These are phyloP conservation scores for Pichia sp. DNA, from an alignment of 1,139 yeast genomes.

Conservation along the genomic window DNA sequence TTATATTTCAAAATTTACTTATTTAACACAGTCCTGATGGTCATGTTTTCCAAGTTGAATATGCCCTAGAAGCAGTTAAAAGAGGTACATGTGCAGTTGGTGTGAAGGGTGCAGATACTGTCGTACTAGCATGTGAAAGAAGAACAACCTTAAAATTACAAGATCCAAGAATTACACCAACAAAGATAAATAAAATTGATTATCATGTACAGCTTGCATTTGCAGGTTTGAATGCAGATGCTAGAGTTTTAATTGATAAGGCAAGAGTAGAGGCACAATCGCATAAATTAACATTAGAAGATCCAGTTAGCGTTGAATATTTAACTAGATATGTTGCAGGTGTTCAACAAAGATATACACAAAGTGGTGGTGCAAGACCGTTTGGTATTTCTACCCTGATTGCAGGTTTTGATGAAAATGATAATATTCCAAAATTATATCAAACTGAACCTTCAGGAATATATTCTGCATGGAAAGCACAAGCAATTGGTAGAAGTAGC, in stretches of 20 bases:
- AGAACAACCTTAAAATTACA: conserved; percentile 91
- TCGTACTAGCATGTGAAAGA: conserved; percentile 94
- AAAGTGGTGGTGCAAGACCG: conserved; percentile 94
- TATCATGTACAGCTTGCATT: conserved; percentile 87
- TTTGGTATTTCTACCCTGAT: conserved; percentile 91
- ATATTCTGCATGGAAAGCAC: conserved; percentile 98
- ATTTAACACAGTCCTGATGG: conserved; percentile 81
- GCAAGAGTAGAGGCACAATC: conserved; percentile 97
- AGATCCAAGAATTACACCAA: conserved; percentile 93
- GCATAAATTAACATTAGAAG: conserved; percentile 89
- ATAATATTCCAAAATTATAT: conserved; percentile 71
- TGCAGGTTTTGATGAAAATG: conserved; percentile 92
- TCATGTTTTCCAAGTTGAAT: conserved; percentile 97
- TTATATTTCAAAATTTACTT: not conserved
- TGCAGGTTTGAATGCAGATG: conserved; percentile 98
- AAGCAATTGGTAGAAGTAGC: conserved; percentile 91
- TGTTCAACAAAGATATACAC: conserved; percentile 95
- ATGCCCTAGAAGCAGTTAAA: conserved; percentile 96
- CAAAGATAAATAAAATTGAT: conserved; percentile 87
- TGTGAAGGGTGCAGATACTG: conserved; percentile 81
- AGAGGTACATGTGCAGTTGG: conserved; percentile 98
- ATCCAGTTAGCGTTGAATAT: conserved; percentile 87
- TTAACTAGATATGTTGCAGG: conserved; percentile 94
- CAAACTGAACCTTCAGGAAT: conserved; percentile 98
- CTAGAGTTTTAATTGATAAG: conserved; percentile 87